These are phyloP conservation scores for Backusella tuberculispora DNA, from an alignment of 192 early-diverging fungal species.

Conservation along the genomic window DNA sequence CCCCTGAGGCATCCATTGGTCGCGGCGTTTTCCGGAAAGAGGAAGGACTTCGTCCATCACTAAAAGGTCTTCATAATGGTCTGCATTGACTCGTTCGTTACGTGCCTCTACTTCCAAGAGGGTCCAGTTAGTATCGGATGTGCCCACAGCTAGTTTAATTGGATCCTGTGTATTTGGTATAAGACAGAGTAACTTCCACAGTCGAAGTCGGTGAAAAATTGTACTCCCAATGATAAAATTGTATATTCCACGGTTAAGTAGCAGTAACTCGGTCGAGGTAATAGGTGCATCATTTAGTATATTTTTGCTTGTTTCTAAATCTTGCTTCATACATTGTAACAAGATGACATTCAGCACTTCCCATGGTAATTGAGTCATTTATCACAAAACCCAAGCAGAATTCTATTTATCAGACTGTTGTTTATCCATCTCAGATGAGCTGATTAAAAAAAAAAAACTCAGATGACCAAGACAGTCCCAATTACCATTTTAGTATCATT, in stretches of 20 bases:
- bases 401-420: too few relatives aligned
- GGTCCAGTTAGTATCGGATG: slow-evolving; percentile 10
- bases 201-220: background rate
- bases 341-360: slow-evolving; percentile 4
- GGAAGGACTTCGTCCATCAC: slow-evolving; percentile 6
- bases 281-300: background rate
- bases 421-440: too few relatives aligned
- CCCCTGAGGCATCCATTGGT: background rate
- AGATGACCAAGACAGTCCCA: too few relatives aligned
- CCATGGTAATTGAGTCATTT: background rate
- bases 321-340: background rate
- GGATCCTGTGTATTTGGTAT: slow-evolving; percentile 14
- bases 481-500: too few relatives aligned
- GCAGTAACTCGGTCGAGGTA: background rate
- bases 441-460: too few relatives aligned
- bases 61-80: slow-evolving; percentile 2
- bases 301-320: background rate
- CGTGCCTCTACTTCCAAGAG: slow-evolving; percentile 8
- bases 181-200: background rate
- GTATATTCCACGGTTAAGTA: background rate
- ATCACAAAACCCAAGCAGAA: too few relatives aligned
- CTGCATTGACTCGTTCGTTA: background rate
- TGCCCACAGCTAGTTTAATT: slow-evolving; percentile 11
- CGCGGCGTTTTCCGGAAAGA: background rate
- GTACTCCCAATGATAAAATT: background rate